These are phyloP conservation scores for Coemansia sp. DNA, from an alignment of 192 early-diverging fungal species.

Conservation along the genomic window DNA sequence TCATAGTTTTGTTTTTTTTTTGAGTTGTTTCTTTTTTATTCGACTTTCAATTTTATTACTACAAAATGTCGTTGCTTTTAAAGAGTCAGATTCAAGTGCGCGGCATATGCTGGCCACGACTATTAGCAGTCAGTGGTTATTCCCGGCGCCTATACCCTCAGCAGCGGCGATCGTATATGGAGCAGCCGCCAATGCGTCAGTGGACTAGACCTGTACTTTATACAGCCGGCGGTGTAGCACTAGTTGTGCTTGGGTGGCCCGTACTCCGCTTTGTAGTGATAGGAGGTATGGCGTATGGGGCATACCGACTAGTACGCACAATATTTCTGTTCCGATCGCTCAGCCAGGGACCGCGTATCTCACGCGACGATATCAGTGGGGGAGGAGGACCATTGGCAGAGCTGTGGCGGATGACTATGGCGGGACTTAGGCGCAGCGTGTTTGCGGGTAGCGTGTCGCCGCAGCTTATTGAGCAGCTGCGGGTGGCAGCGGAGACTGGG, in stretches of 20 bases:
- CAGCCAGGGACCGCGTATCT: not conserved
- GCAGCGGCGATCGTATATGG: not conserved
- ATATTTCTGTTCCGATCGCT: constrained; percentile 15
- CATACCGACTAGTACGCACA: constrained; percentile 18
- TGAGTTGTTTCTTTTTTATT: not conserved
- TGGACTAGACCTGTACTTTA: constrained; percentile 32
- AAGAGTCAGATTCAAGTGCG: not conserved
- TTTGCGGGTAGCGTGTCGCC: not conserved
- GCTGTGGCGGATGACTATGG: not conserved
- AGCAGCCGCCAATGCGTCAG: not conserved
- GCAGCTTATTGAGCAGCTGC: constrained; percentile 8
- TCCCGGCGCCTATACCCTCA: not conserved
- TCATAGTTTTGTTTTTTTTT: not conserved
- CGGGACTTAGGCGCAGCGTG: not conserved
- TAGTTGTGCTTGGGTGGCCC: constrained; percentile 42
- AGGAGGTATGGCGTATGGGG: constrained; percentile 38
- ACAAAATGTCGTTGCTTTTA: not conserved
- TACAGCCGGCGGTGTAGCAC: constrained; percentile 31
- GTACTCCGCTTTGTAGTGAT: constrained; percentile 37
- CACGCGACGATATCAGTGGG: not conserved
- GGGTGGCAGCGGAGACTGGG: not conserved
- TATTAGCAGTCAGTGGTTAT: not conserved
- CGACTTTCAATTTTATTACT: not conserved
- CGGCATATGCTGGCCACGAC: not conserved
- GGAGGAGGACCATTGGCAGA: not conserved